Conservation (phyloP, 2,329 filamentous ascomycete genomes). For the Fusarium keratoplasticum region DNA sequence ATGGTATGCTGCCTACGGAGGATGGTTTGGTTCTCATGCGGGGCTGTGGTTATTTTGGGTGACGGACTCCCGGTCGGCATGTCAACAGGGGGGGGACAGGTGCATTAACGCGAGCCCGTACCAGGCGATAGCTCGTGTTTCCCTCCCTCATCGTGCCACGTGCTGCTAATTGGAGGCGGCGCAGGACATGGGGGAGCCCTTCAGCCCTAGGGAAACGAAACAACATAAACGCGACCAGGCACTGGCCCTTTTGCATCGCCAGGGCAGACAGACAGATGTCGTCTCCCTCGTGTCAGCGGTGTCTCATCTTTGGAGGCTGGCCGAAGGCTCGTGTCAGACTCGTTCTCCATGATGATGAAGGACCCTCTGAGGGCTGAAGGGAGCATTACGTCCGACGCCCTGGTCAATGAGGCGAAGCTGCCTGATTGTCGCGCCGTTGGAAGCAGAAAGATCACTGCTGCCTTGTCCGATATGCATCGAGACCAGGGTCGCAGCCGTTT, state of each 20-base stretch:
- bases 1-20: conserved; percentile 14
- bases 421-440: background rate
- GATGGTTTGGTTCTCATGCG: conserved; percentile 29
- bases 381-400: background rate
- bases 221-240: conserved; percentile 14
- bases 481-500: background rate
- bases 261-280: background rate
- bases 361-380: background rate
- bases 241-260: conserved; percentile 7
- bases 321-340: conserved; percentile 31
- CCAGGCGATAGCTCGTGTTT: conserved; percentile 36
- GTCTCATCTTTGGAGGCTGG: conserved; percentile 15
- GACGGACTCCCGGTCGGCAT: conserved; percentile 13
- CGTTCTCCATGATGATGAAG: background rate
- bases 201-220: conserved; percentile 30
- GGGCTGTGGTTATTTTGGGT: conserved; percentile 41
- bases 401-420: conserved; percentile 9
- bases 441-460: background rate
- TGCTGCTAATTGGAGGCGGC: conserved; percentile 23
- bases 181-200: conserved; percentile 18
- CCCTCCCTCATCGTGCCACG: conserved; percentile 28
- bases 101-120: conserved; percentile 30
- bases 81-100: conserved; percentile 29
- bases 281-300: conserved; percentile 26
- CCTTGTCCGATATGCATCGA: background rate